Percentiles rank a stretch among this genome's conserved stretches.
Conservation (phyloP, 1,284 basidiomycete species). For the Naganishia sp. region DNA sequence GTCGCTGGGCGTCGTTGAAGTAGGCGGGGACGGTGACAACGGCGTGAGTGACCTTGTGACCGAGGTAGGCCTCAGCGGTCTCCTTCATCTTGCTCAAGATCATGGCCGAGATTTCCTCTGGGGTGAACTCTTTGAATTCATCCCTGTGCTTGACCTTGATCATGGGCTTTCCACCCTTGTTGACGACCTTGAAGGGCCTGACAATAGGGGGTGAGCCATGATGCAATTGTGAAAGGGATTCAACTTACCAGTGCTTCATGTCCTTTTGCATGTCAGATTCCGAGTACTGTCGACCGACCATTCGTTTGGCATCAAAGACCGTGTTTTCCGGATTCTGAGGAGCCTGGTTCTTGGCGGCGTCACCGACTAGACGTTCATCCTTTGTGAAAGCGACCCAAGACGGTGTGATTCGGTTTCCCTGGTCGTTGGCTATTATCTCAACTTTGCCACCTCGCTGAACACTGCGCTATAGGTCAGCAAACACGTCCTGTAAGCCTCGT, state of each 20-base stretch:
- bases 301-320: constrained; percentile 85
- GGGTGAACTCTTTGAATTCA: constrained; percentile 72
- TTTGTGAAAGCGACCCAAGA: constrained; percentile 91
- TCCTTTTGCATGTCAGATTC: constrained; percentile 66
- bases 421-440: constrained; percentile 96
- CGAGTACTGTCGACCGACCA: constrained; percentile 80
- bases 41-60: constrained; percentile 93
- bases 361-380: constrained; percentile 78
- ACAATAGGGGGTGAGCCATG: neutral
- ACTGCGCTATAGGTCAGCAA: constrained; percentile 56
- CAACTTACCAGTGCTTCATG: constrained; percentile 76
- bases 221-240: neutral
- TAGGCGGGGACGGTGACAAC: constrained; percentile 98
- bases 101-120: constrained; percentile 73
- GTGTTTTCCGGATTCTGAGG: constrained; percentile 61
- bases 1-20: constrained; percentile 99
- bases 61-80: constrained; percentile 96
- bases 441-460: constrained; percentile 90
- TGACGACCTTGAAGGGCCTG: constrained; percentile 81
- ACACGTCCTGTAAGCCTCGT: neutral
- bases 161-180: constrained; percentile 82
- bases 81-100: constrained; percentile 98
- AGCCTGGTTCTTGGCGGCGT: constrained; percentile 64
- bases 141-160: constrained; percentile 86
- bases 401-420: constrained; percentile 94